phyloP scores from a whole-genome alignment of 1,139 yeast species.

The Geotrichum citri-aurantii region DNA sequence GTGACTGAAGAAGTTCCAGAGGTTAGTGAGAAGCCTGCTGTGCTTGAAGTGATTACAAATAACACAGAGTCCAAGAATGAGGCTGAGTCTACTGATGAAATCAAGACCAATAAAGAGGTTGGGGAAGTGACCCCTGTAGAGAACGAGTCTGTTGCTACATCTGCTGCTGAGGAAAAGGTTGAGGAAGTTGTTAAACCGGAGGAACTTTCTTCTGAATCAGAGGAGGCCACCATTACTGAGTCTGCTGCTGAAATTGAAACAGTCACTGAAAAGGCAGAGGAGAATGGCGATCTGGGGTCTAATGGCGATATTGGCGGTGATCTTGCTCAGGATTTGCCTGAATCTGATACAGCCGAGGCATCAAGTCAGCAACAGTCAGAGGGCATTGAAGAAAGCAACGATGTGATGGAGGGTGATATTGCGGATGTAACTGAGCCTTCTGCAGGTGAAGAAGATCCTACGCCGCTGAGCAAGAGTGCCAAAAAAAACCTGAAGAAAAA shows the following conservation, averaged over 20 bases:
- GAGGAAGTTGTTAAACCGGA: background rate
- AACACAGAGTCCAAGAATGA: background rate
- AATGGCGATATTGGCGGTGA: constrained; percentile 24
- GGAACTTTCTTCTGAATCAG: background rate
- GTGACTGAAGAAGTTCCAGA: background rate
- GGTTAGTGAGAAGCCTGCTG: background rate
- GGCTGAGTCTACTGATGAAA: background rate
- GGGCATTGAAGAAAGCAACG: background rate
- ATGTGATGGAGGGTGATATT: background rate
- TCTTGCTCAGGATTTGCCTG: background rate
- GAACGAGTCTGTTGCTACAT: background rate
- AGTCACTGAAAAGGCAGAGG: constrained; percentile 27
- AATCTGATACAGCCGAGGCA: background rate
- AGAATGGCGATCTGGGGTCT: background rate
- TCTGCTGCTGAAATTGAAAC: constrained; percentile 16
- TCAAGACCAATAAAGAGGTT: background rate
- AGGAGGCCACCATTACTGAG: background rate
- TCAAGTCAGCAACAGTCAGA: background rate
- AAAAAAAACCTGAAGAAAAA: constrained; percentile 5
- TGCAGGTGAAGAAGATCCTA: constrained; percentile 4
- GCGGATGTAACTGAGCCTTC: background rate
- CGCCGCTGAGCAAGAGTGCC: constrained; percentile 18
- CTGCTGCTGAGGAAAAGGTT: background rate
- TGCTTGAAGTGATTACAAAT: background rate
- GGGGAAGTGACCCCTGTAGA: background rate